Base-by-base conservation (phyloP, 2,329 filamentous ascomycete species). In the Incumbomyces lentus region DNA sequence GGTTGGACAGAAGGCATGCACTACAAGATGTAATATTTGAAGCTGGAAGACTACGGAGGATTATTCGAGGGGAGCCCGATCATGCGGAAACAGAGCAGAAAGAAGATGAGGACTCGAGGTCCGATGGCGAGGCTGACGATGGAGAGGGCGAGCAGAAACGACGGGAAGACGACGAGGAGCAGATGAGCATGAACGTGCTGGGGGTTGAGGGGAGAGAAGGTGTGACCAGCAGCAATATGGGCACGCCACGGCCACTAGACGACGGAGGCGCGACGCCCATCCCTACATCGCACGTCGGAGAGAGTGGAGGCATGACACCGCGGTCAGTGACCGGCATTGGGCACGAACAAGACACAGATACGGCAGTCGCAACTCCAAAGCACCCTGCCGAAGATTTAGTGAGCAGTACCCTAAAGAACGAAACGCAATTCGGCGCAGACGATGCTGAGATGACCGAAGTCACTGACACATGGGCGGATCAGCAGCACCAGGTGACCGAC, bases 21-120 rank as follows among this genome's bases (percentile, higher is more conserved):
- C 95, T 95, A 64, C 85, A 82, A 48, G 76, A 79, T 47, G 89
- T 96, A 58, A 85, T 95, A 61, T 85, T 89, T 49, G 90, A 95
- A 68, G 87, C 87, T n/a, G 84, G 85, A 76, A 75, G 86, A 53
- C 74, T 96, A 63, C 73, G 89, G 48, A 75, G 86, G 40, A 74
- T 93, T 62, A 95, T 96, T 59, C 81, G 88, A 50, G 89, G 95
- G 59, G 90, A 95, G 71, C 94, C 95, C 68, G 56, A 57, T 45
- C 51, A 35, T 12, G 33, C 29, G 3, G 33, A 16, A 5, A 26
- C 50, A 8, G 54, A 53, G 6, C 45, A 45, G 31, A 88, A 95
- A 66, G 86, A 92, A 0, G 88, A 95, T 66, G 74, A 86, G 35
- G 77, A 87, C 46, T 87, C 93, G 64, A 87, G 86, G 26, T 87